Evolutionary conservation across 2,329 filamentous ascomycete species (phyloP).

Genomic region (Arthrobotrys megalospora): DNA sequence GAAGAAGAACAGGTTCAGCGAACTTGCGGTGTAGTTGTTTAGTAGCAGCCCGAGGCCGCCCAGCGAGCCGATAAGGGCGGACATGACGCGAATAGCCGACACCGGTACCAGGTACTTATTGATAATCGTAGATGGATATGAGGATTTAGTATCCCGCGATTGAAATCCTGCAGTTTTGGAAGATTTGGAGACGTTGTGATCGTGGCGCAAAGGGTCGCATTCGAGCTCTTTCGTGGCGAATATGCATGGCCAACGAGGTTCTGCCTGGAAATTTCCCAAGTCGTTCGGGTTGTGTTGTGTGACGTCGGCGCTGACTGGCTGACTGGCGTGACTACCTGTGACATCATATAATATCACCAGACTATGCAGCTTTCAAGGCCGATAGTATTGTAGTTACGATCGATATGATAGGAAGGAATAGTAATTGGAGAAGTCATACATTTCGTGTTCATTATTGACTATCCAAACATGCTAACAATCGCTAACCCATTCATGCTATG

Average conservation of each 20-base stretch:
- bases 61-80: constrained; percentile 51
- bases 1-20: constrained; percentile 88
- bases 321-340: not conserved
- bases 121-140: not conserved
- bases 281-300: constrained; percentile 32
- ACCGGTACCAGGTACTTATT: not conserved
- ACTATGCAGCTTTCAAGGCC: not conserved
- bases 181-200: constrained; percentile 9
- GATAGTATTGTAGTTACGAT: not conserved
- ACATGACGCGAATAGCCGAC: constrained; percentile 22
- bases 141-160: not conserved
- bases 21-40: constrained; percentile 80
- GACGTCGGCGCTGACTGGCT: constrained; percentile 23
- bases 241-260: constrained; percentile 2
- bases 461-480: not conserved
- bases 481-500: constrained; percentile 11
- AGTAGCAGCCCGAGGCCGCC: constrained; percentile 77
- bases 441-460: not conserved
- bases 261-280: constrained; percentile 1
- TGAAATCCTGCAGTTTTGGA: not conserved
- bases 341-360: not conserved
- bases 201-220: constrained; percentile 43
- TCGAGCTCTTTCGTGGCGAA: constrained; percentile 11
- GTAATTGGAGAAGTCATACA: not conserved
- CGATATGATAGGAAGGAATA: not conserved